Conservation (phyloP, 768 basidiomycete genomes). For the Boletellus ananiceps region DNA sequence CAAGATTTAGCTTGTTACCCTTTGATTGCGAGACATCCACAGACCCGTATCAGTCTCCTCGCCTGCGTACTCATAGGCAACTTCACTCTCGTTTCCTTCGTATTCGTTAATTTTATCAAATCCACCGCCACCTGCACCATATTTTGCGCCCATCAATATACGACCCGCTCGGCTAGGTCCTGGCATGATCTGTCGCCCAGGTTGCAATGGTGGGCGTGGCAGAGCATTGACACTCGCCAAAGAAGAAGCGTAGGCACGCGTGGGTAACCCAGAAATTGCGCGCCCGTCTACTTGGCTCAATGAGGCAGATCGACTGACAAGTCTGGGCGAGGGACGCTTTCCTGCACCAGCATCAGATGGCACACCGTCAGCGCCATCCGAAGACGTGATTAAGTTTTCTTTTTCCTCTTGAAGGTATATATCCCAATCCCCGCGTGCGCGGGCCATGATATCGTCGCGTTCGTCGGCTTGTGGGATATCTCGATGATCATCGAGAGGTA, state of each 20-base stretch:
- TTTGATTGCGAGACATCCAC: conserved; percentile 11
- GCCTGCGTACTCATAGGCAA: conserved; percentile 25
- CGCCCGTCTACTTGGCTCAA: conserved; percentile 33
- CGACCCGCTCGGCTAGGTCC: conserved; percentile 46
- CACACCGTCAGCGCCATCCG: conserved; percentile 20
- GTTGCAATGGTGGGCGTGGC: conserved; percentile 37
- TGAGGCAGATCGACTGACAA: conserved; percentile 30
- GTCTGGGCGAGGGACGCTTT: conserved; percentile 24
- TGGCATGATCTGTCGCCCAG: conserved; percentile 40
- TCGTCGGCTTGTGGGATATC: conserved; percentile 31
- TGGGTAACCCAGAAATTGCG: conserved; percentile 30
- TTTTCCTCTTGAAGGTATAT: conserved; percentile 35
- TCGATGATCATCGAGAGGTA: conserved; percentile 35
- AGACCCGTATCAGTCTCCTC: conserved; percentile 43
- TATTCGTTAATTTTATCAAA: conserved; percentile 49
- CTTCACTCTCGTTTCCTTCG: conserved; percentile 40
- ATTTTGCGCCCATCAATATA: conserved; percentile 41
- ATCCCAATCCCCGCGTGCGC: conserved; percentile 29
- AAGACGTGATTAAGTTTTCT: conserved; percentile 34
- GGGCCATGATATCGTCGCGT: conserved; percentile 31
- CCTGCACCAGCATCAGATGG: conserved; percentile 22
- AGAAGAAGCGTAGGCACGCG: conserved; percentile 30
- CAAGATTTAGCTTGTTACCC: conserved; percentile 14
- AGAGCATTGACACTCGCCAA: conserved; percentile 32
- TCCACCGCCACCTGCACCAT: conserved; percentile 26